Evolutionary conservation across 78 protist genomes (phyloP).

Genomic region (Blattamonas nauphoetae): DNA sequence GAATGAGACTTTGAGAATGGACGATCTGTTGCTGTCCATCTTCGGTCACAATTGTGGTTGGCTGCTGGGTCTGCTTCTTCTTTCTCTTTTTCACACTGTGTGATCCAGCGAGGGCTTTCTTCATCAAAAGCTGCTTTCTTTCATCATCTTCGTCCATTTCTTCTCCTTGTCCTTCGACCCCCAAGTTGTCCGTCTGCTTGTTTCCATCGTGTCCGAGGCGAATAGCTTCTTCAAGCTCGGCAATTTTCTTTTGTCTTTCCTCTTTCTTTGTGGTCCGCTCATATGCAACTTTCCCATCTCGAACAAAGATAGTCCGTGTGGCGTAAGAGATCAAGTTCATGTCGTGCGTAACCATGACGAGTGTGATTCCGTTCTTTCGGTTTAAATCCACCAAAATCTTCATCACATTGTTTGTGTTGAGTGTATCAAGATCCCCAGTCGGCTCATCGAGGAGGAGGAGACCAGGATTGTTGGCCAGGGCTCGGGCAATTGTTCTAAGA

Average conservation of each 20-base stretch:
- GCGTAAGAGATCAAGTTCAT: conserved; percentile 67
- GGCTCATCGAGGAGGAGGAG: conserved; percentile 86
- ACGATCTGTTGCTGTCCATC: background rate
- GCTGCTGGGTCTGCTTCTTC: background rate
- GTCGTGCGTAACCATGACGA: conserved; percentile 88
- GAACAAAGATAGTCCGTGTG: conserved; percentile 69
- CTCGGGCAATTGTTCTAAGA: conserved; percentile 72
- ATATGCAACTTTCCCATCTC: conserved; percentile 70
- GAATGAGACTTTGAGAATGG: background rate
- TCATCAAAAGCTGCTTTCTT: background rate
- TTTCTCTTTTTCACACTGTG: background rate
- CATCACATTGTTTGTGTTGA: conserved; percentile 72
- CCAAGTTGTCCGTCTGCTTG: background rate
- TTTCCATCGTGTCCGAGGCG: background rate
- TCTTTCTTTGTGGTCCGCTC: background rate
- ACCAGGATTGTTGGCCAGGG: conserved; percentile 75
- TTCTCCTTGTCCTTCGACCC: background rate
- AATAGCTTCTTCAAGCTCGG: background rate
- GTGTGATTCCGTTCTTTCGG: conserved; percentile 59
- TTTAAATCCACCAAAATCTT: conserved; percentile 65
- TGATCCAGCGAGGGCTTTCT: background rate
- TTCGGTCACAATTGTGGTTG: background rate
- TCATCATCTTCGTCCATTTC: background rate
- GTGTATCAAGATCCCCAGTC: conserved; percentile 78
- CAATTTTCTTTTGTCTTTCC: background rate